These are phyloP conservation scores for Malassezia caprae DNA, from an alignment of 1,284 basidiomycete species.

Conservation along the genomic window DNA sequence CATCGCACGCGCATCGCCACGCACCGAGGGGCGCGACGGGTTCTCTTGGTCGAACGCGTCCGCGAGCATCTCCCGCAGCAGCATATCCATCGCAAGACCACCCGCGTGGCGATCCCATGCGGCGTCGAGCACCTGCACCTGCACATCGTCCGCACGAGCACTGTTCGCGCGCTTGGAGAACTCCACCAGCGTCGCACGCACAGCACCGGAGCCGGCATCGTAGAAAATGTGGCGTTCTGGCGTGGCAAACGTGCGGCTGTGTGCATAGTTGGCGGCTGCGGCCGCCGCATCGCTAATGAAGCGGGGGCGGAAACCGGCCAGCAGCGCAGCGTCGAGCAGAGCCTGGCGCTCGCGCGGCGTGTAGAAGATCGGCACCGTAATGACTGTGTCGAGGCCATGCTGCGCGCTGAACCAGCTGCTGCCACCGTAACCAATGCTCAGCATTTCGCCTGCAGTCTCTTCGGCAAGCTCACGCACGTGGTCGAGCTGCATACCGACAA, in stretches of 20 bases:
- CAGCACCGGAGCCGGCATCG: conserved; percentile 80
- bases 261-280: conserved; percentile 60
- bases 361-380: conserved; percentile 46
- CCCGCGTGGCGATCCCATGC: conserved; percentile 70
- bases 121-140: conserved; percentile 65
- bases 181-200: conserved; percentile 73
- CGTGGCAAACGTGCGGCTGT: conserved; percentile 69
- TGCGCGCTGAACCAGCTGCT: not conserved
- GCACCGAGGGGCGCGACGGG: conserved; percentile 33
- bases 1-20: conserved; percentile 68
- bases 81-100: conserved; percentile 72
- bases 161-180: conserved; percentile 52
- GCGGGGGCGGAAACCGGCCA: conserved; percentile 73
- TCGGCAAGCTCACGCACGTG: conserved; percentile 85
- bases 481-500: conserved; percentile 84
- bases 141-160: conserved; percentile 51
- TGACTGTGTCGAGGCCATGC: conserved; percentile 39
- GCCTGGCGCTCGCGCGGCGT: conserved; percentile 67
- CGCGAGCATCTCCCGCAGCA: conserved; percentile 70
- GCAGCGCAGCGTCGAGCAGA: conserved; percentile 70
- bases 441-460: conserved; percentile 54
- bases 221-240: conserved; percentile 80
- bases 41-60: conserved; percentile 64
- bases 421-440: conserved; percentile 21
- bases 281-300: conserved; percentile 80